A percentile compares a stretch with the other conserved stretches of the same genome.
These are phyloP conservation scores for Fusarium decemcellulare DNA, from an alignment of 2,329 filamentous ascomycete genomes.

Conservation along the genomic window DNA sequence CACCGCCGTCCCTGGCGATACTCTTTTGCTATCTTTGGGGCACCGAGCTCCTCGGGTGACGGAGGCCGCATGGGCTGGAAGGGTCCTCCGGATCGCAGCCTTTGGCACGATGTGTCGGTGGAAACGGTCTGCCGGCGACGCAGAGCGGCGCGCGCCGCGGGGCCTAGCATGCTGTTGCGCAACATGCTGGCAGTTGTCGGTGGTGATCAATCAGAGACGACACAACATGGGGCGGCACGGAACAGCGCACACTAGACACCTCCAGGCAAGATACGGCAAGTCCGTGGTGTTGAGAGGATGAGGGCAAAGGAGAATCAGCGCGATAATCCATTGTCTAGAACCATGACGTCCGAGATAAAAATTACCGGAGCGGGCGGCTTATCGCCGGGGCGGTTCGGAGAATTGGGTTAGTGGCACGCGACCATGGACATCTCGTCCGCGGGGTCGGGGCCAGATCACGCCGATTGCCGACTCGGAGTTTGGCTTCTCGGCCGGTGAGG, in stretches of 20 bases:
- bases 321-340: conserved; percentile 20
- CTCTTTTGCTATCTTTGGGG: conserved; percentile 77
- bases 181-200: conserved; percentile 47
- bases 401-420: conserved; percentile 34
- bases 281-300: background rate
- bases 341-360: conserved; percentile 46
- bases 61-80: conserved; percentile 82
- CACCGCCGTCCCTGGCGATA: conserved; percentile 81
- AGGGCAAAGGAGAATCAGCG: conserved; percentile 1
- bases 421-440: conserved; percentile 13
- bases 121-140: conserved; percentile 60
- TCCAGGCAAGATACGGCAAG: no score
- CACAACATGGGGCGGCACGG: conserved; percentile 26
- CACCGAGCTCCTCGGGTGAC: conserved; percentile 83
- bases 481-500: background rate
- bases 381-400: conserved; percentile 43
- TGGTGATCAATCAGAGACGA: conserved; percentile 15
- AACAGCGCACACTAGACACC: background rate
- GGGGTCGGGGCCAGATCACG: conserved; percentile 26
- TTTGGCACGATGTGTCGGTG: conserved; percentile 56
- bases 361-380: conserved; percentile 31
- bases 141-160: conserved; percentile 43
- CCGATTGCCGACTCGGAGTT: conserved; percentile 21
- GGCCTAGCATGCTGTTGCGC: conserved; percentile 46
- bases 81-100: conserved; percentile 53